Evolutionary conservation across 257 asterid genomes (phyloP), one percentile per base, ranked within the genome.

Genomic region (Hygrophila difformis): DNA sequence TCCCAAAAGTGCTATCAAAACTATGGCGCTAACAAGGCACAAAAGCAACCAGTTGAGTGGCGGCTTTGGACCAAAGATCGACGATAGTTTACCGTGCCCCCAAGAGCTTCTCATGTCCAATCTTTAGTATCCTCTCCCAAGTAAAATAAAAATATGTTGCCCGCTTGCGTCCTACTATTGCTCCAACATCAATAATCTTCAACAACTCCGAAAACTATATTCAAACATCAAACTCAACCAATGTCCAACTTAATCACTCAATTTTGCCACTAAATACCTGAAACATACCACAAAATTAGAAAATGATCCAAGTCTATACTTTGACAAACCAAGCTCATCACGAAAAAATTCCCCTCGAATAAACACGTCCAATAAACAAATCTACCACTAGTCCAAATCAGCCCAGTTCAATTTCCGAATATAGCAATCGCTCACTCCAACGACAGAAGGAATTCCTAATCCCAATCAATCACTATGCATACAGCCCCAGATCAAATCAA

Each of bases 71-170:
- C 94, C 85, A 20, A 78, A 67, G 60, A 65, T 39, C 55, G 67
- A 22, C 24, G 68, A 55, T 34, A 75, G 56, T 67, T 74, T 91
- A 56, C 73, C 82, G 59, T 60, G 51, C n/a, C n/a, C n/a, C 96
- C 87, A 86, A 62, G 72, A 58, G 75, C 91, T 76, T 91, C 94
- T 91, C 99, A 86, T 86, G 75, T 80, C 93, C 81, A 62, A 60
- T 49, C 62, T 44, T 51, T 53, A 61, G 45, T 40, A 71, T 59
- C 63, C 61, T 56, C 60, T 55, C 39, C 15, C 36, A 60, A 50
- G 42, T 22, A 18, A 59, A 8, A 43, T 31, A 16, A 45, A 49
- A 8, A 51, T 20, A 60, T n/a, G n/a, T 47, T 34, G 56, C 61
- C 62, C 37, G 10, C 43, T 44, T 18, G 37, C 51, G 18, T 39